Base-by-base conservation (phyloP, 352 stramenopile species). In the Pythium pyrilobum region DNA sequence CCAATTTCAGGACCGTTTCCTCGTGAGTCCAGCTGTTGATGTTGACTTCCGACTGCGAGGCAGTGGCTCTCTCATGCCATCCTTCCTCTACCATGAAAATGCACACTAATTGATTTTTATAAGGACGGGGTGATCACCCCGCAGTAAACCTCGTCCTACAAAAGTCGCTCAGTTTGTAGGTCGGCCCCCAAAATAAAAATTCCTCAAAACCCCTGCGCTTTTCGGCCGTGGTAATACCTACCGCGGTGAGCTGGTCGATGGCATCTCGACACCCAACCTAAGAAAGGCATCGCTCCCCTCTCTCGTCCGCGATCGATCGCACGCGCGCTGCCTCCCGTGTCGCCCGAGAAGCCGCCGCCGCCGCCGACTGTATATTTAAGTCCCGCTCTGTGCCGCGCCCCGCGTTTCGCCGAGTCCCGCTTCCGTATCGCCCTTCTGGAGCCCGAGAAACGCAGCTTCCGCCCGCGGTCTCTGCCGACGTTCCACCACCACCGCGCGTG, bases 121-220 rank as follows among this genome's bases (percentile, higher is more conserved):
- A n/a, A n/a, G 25, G 47, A 43, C 12, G 47, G 47, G 47, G 47
- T 57, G 28, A 31, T 27, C 4, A 25, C 11, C 20, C 21, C 16
- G 16, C 11, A 3, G 1, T 23, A 42, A 47, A 18, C 52, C 37
- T 29, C 5, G 31, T 33, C 50, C 50, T 57, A 49, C 4, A 57
- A 25, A 50, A 8, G 16, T 24, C 23, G 13, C 20, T 10, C n/a
- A n/a, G n/a, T 23, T 50, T 51, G 24, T 27, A 61, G 44, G 34
- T 61, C 36, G n/a, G 21, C 53, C 53, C 42, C 47, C 33, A 61
- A 60, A 61, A 59, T 61, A 61, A 48, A 54, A n/a, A n/a, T 31
- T 45, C 6, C 33, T 18, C 31, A 54, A 54, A 54, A 43, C 33
- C n/a, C n/a, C n/a, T n/a, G n/a, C n/a, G n/a, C n/a, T n/a, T n/a